Percentiles rank a stretch among this genome's conserved stretches.
Evolutionary conservation across 768 basidiomycete species (phyloP).

Genomic region (Pluteus cervinus): DNA sequence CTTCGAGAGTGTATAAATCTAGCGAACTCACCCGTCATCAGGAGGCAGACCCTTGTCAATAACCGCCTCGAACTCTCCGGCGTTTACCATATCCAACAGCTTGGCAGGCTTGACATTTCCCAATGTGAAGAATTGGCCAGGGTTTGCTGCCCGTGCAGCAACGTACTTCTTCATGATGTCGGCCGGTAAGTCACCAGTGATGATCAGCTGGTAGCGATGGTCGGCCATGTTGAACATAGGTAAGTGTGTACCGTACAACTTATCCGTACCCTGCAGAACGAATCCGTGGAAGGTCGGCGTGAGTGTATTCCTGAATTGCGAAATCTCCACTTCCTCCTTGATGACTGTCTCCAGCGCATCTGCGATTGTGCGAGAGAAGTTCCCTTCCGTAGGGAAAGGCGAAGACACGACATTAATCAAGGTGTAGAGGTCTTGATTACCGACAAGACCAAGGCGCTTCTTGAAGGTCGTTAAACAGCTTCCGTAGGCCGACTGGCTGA

Average conservation of each 20-base stretch:
- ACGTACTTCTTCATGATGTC: slow-evolving; percentile 10
- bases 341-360: slow-evolving; percentile 24
- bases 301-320: slow-evolving; percentile 21
- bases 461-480: slow-evolving; percentile 28
- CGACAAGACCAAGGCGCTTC: slow-evolving; percentile 25
- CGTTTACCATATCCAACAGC: slow-evolving; percentile 6
- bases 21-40: too few species aligned
- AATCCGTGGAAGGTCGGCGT: slow-evolving; percentile 25
- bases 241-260: slow-evolving; percentile 25
- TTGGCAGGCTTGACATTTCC: slow-evolving; percentile 5
- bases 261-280: slow-evolving; percentile 29
- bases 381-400: slow-evolving; percentile 26
- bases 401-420: slow-evolving; percentile 35
- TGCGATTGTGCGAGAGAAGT: slow-evolving; percentile 23
- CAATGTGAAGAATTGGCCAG: slow-evolving; percentile 14
- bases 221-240: slow-evolving; percentile 30
- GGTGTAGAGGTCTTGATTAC: slow-evolving; percentile 24
- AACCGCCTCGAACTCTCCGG: background rate
- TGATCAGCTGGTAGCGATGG: slow-evolving; percentile 30
- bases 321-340: slow-evolving; percentile 29
- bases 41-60: slow-evolving; percentile 7
- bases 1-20: too few species aligned
- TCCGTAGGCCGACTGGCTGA: slow-evolving; percentile 27
- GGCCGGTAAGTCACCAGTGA: slow-evolving; percentile 21
- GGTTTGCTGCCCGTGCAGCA: slow-evolving; percentile 10